Evolutionary conservation across 1,139 yeast genomes (phyloP), one percentile per base, ranked within the genome.

Genomic region (Trichomonascaceae sp.): DNA sequence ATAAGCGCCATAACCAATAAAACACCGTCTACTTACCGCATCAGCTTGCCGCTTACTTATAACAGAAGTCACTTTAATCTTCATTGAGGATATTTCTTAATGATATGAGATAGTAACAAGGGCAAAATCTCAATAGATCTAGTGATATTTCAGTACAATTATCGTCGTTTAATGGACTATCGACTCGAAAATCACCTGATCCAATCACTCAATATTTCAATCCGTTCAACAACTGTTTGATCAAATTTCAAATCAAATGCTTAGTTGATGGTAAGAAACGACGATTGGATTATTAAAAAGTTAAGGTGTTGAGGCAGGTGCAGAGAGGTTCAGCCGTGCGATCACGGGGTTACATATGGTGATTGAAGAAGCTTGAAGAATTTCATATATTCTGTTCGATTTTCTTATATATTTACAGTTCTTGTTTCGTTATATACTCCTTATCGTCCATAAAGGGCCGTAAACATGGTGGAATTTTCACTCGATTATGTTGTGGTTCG

Each of bases 391-490:
- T n/a, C n/a, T n/a, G n/a, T n/a, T n/a, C n/a, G n/a, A n/a, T n/a
- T 22, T 22, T 22, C 6, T 22, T 22, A 22, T 22, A 22, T 22
- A 22, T 22, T 22, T 22, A 22, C 24, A 22, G 6, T 18, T 3
- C 17, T 27, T 30, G 27, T 19, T 43, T 22, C n/a, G 19, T 43
- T 12, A 67, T 66, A 55, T 67, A 67, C 52, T 62, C 65, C 8
- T 61, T 57, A 22, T 63, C 67, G 56, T 64, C 76, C 76, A 62
- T 68, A 65, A 56, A 68, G 20, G 58, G 58, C 32, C 81, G 77
- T 55, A 93, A 74, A 0, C 81, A 90, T 51, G 76, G 69, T 0
- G 99, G 99, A 51, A 93, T 78, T 8, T 66, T 61, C 5, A 93
- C 78, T n/a, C 76, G 68, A 20, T 81, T 72, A 0, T 79, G 75